A percentile compares a stretch with the other conserved stretches of the same genome.
Evolutionary conservation across 2,329 filamentous ascomycete species (phyloP).

Genomic region (Knoxdaviesia capensis): DNA sequence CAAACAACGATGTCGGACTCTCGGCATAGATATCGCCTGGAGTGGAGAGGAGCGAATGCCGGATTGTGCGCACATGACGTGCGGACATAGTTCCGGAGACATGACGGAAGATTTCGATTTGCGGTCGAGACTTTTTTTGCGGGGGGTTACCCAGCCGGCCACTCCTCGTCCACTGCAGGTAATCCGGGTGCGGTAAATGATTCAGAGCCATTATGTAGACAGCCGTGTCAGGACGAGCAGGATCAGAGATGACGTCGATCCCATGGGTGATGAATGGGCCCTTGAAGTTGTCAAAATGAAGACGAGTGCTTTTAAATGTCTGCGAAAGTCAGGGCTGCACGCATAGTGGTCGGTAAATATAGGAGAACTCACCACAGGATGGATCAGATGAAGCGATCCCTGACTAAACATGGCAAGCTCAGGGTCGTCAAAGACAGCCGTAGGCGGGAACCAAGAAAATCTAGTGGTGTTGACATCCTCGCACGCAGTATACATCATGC

Average conservation of each 20-base stretch:
- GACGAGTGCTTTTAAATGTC: slow-evolving; percentile 22
- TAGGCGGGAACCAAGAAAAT: slow-evolving; percentile 30
- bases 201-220: slow-evolving; percentile 43
- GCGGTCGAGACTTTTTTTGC: too few species aligned
- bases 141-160: too few species aligned
- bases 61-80: slow-evolving; percentile 29
- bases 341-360: neutral
- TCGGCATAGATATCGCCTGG: slow-evolving; percentile 36
- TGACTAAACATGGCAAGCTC: slow-evolving; percentile 13
- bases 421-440: slow-evolving; percentile 19
- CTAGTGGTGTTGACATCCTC: slow-evolving; percentile 21
- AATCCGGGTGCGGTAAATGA: slow-evolving; percentile 29
- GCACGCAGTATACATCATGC: slow-evolving; percentile 34
- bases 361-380: slow-evolving; percentile 23
- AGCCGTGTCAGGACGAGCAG: slow-evolving; percentile 13
- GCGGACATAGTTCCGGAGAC: slow-evolving; percentile 18
- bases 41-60: slow-evolving; percentile 29
- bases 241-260: slow-evolving; percentile 36
- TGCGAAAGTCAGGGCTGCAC: slow-evolving; percentile 7
- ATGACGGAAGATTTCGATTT: slow-evolving; percentile 36
- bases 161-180: slow-evolving; percentile 11
- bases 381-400: slow-evolving; percentile 29
- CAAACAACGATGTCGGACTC: slow-evolving; percentile 26
- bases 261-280: slow-evolving; percentile 37
- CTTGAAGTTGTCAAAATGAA: slow-evolving; percentile 28